Base-by-base conservation (phyloP, 139 green algal species). In the Astrephomene gubernaculifera region DNA sequence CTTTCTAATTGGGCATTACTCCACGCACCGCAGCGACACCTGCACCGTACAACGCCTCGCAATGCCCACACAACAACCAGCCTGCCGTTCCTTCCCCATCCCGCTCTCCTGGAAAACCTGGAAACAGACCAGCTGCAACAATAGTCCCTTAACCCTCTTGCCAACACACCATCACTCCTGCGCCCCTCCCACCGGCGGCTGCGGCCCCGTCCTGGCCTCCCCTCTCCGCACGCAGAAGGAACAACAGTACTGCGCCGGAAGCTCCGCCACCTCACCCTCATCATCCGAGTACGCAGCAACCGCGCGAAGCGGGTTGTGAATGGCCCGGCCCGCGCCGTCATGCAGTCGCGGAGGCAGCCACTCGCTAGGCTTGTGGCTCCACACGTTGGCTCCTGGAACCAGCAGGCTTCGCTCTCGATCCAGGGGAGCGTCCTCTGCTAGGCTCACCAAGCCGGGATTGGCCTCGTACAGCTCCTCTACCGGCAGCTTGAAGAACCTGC, bases 321-420 rank as follows among this genome's bases (percentile, higher is more conserved):
- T 84, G 41, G 78, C 61, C 4, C 78, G 78, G 6, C 78, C 78
- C 8, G 78, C 79, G 36, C 79, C 79, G 64, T 86, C 79, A 38
- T 86, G 65, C 79, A 86, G 79, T 3, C 79, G n/a, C 22, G 65
- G 61, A 27, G 79, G 79, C 65, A 86, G 49, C 65, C 78, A 86
- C 64, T 86, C 79, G 79, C 49, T 78, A 36, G 79, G 79, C 27
- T 86, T 86, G 65, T 86, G 79, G 67, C 79, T 86, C 79, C 79
- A 86, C 79, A 86, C 79, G 67, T 86, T 86, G 31, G 65, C 79
- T 49, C 29, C 35, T 14, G 29, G 65, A 35, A 86, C 45, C 38
- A 69, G 35, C 45, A 86, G 29, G 57, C 29, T 60, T 45, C 79
- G 79, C 65, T 78, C 79, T 21, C 79, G 79, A 1, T 45, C 45